These are phyloP conservation scores for Clarkia xantiana DNA, from an alignment of 345 rosid species.

Conservation along the genomic window DNA sequence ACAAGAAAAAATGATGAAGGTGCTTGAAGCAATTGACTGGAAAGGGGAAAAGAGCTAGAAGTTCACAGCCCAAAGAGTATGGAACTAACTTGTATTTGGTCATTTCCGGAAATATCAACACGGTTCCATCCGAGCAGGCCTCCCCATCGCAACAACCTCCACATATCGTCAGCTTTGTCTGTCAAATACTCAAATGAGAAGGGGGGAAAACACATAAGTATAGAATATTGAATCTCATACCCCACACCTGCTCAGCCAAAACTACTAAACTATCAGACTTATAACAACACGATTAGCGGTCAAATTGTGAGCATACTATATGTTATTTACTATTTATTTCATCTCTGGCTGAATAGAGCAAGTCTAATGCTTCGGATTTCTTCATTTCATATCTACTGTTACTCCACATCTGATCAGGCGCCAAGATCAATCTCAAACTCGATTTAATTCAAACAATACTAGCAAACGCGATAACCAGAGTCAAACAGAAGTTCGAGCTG, in stretches of 20 bases:
- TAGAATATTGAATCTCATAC: too few species aligned
- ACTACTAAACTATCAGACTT: too few species aligned
- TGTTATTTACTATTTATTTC: too few species aligned
- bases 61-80: background rate
- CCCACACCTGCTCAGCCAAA: too few species aligned
- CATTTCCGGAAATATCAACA: slow-evolving; percentile 89
- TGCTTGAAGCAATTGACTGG: background rate
- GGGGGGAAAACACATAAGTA: too few species aligned
- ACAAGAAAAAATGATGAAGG: background rate
- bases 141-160: slow-evolving; percentile 48
- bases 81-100: slow-evolving; percentile 63
- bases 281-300: too few species aligned
- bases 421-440: background rate
- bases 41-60: background rate
- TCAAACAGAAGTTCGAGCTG: slow-evolving; percentile 3
- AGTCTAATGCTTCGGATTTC: too few species aligned
- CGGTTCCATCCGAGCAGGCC: slow-evolving; percentile 50
- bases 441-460: background rate
- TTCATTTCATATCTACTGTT: background rate
- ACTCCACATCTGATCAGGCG: background rate
- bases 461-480: background rate
- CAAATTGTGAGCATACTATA: too few species aligned
- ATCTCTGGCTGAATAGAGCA: too few species aligned
- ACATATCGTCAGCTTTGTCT: slow-evolving; percentile 60
- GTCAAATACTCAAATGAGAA: too few species aligned